Evolutionary conservation across 495 filamentous ascomycete genomes (phyloP), one percentile per base, ranked within the genome.

Genomic region (Thermothielavioides terrestris): DNA sequence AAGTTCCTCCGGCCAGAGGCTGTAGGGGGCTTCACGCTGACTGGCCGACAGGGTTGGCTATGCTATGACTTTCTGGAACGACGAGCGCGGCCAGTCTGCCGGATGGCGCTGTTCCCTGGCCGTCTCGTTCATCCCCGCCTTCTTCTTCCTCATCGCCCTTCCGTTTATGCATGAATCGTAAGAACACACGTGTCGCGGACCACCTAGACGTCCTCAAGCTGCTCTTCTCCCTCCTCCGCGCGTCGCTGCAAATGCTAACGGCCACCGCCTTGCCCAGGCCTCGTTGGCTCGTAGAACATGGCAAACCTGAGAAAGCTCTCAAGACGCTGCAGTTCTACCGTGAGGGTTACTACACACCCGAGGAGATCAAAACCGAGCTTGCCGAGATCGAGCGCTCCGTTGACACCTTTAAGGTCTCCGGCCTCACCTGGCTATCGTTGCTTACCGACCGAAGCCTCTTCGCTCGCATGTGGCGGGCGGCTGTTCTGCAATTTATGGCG

Each of bases 401-500:
- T 0, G 61, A 64, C 27, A 35, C 42, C 5, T 65, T 68, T 53
- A 52, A 48, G 10, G 49, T 55, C 0, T 63, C 64, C 0, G 61
- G 66, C 14, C 37, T 67, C 10, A 63, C 44, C 12, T 72, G 70
- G 69, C 39, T 47, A 10, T 62, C 63, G 1, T 52, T 75, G 2
- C 72, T 75, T 58, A 56, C 57, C 3, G 64, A 73, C 22, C 55
- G 55, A 10, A 64, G 56, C 14, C 54, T 73, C 2, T 72, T 68
- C 42, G 61, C 65, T 5, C 58, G 71, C 28, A 55, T 75, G 12
- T 75, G 71, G 71, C 58, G 74, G 1, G 68, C 73, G 1, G 63
- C 70, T 0, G 55, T 77, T 0, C 57, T 78, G 6, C 74, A 76
- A 49, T 78, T 78, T 52, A 72, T 77, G 69, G 72, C 71, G 0